phyloP scores from a whole-genome alignment of 495 filamentous ascomycete genomes.

The Talaromyces liani region DNA sequence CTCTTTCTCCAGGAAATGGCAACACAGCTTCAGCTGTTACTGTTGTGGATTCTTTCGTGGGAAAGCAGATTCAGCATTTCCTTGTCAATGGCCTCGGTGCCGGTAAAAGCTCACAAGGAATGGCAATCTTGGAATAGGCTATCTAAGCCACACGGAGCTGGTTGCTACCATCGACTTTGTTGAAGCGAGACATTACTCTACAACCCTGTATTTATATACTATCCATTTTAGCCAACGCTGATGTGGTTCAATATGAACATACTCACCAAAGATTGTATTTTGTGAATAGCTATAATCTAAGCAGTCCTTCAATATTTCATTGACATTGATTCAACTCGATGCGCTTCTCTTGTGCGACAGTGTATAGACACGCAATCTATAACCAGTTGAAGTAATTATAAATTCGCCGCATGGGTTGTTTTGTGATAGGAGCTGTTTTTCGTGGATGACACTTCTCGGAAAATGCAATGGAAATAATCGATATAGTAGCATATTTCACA shows the following conservation, averaged over 20 bases:
- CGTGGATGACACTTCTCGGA: background rate
- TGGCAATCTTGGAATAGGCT: background rate
- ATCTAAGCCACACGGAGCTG: background rate
- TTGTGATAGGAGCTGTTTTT: background rate
- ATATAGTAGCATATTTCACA: background rate
- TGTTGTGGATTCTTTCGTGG: slow-evolving; percentile 41
- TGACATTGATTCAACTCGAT: background rate
- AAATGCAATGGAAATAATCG: background rate
- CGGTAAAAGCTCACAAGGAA: background rate
- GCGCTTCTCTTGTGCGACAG: background rate
- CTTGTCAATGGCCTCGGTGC: slow-evolving; percentile 15
- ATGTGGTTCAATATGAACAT: too few species aligned
- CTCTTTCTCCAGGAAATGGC: slow-evolving; percentile 45
- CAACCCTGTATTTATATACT: too few species aligned
- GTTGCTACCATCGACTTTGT: background rate
- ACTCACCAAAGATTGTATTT: too few species aligned
- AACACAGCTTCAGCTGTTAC: slow-evolving; percentile 33
- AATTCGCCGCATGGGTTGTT: background rate
- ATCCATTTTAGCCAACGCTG: too few species aligned
- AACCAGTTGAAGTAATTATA: background rate
- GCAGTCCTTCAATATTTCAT: background rate
- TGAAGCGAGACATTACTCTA: background rate
- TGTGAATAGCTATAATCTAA: background rate
- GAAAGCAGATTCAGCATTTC: slow-evolving; percentile 34
- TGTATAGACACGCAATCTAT: too few species aligned